Percentiles rank a stretch among this genome's conserved stretches.
phyloP scores from a whole-genome alignment of 192 early-diverging fungal genomes.

The Lunasporangiospora selenospora region DNA sequence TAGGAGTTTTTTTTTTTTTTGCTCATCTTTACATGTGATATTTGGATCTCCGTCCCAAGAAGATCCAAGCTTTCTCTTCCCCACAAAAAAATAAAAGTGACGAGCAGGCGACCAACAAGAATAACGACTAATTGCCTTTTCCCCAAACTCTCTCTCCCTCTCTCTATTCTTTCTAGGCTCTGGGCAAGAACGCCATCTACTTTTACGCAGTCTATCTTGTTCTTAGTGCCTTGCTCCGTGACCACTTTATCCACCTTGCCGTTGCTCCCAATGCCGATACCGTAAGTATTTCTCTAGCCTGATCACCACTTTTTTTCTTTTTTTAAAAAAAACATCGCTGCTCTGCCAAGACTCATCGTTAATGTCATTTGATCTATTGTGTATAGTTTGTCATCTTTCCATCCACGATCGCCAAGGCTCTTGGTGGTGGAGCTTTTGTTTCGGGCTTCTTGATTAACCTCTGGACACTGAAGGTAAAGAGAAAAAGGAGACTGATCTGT shows the following conservation, averaged over 20 bases:
- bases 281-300: conserved; percentile 25
- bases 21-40: conserved; percentile 14
- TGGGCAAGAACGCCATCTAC: conserved; percentile 62
- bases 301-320: not conserved
- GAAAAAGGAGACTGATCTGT: too few species aligned
- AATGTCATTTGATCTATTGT: conserved; percentile 4
- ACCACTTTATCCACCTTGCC: conserved; percentile 62
- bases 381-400: conserved; percentile 42
- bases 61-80: not conserved
- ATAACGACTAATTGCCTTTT: too few species aligned
- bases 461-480: conserved; percentile 60
- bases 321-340: not conserved
- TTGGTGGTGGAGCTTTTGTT: conserved; percentile 50
- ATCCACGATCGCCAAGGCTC: conserved; percentile 16
- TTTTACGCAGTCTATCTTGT: conserved; percentile 62
- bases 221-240: conserved; percentile 57
- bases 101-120: too few species aligned
- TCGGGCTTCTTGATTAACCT: conserved; percentile 56
- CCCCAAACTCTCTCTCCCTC: not conserved
- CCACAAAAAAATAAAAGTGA: conserved; percentile 19
- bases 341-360: not conserved
- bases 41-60: not conserved
- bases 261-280: conserved; percentile 53
- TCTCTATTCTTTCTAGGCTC: conserved; percentile 15
- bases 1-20: not conserved